Evolutionary conservation across 108 stramenopile species (phyloP).

Genomic region (Discostella stelligeroides): DNA sequence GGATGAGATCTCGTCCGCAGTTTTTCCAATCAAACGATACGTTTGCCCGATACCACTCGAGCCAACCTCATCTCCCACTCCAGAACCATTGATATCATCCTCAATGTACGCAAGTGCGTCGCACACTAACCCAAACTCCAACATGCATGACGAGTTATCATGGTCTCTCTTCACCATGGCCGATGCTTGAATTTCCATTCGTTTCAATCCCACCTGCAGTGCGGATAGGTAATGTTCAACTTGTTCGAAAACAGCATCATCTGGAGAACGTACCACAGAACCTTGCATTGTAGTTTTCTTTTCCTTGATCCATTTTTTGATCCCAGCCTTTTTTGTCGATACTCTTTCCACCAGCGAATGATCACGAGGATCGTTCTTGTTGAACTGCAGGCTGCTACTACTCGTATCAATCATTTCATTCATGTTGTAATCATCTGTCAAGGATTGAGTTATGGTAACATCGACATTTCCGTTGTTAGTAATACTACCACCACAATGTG

Average conservation of each 20-base stretch:
- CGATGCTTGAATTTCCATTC: conserved; percentile 40
- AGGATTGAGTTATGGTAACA: conserved; percentile 17
- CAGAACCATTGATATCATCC: background rate
- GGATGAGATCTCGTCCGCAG: conserved; percentile 56
- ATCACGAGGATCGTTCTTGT: conserved; percentile 13
- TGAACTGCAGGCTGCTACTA: background rate
- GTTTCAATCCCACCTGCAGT: conserved; percentile 38
- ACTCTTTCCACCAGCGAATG: conserved; percentile 22
- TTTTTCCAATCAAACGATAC: conserved; percentile 44
- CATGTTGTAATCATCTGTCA: conserved; percentile 6
- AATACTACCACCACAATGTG: conserved; percentile 1
- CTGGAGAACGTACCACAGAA: conserved; percentile 33
- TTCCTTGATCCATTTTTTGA: conserved; percentile 55
- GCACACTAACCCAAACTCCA: conserved; percentile 55
- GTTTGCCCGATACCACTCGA: conserved; percentile 39
- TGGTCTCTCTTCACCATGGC: conserved; percentile 25
- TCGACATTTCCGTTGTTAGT: conserved; percentile 3
- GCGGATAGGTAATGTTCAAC: conserved; percentile 44
- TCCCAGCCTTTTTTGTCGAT: conserved; percentile 22
- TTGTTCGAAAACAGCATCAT: conserved; percentile 48
- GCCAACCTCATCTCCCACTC: conserved; percentile 15
- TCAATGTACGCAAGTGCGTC: conserved; percentile 47
- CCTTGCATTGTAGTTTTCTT: conserved; percentile 38
- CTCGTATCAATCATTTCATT: conserved; percentile 4
- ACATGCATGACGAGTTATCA: conserved; percentile 25